Evolutionary conservation across 495 filamentous ascomycete species (phyloP), one percentile per base, ranked within the genome.

Genomic region (Cairneyella variabilis): DNA sequence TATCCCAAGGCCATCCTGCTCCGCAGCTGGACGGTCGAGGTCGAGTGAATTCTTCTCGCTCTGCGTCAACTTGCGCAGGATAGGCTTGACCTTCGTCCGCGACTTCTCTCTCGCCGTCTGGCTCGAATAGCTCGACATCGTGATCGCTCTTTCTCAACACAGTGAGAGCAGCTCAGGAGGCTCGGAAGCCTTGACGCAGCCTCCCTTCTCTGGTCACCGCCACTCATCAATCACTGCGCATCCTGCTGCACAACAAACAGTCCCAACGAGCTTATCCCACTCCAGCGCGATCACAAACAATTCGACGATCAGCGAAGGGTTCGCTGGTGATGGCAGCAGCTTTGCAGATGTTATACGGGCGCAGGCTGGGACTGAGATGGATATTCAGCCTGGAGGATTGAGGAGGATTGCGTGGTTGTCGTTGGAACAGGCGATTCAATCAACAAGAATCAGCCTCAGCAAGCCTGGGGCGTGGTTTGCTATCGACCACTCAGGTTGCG

Each of bases 31-130:
- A 8, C 76, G 69, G 56, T 79, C 74, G 58, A 80, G 58, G 56
- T 81, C 77, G 28, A 78, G 55, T 51, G 76, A 79, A 56, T 68
- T 77, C 64, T 78, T 79, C 48, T 75, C 72, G 54, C 71, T 73
- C 28, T 72, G 71, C 16, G 66, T 58, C 63, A 77, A 60, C 64
- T 78, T 79, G 62, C 76, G 72, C 18, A 81, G 63, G 30, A 81
- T 79, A 8, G 77, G 77, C 63, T 80, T 79, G 48, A 79, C 74
- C 41, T 67, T 68, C 38, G 50, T 55, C 44, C 56, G 32, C 27
- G 40, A 36, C 48, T 59, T 58, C 26, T 40, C 12, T 18, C 25
- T 52, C 27, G 21, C 21, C 21, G 16, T 36, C 46, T 48, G 49
- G 11, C 42, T 39, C 16, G 25, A 32, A 37, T 63, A 57, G 40